Base-by-base conservation (phyloP, 2,329 filamentous ascomycete species). In the Fusarium miscanthi region DNA sequence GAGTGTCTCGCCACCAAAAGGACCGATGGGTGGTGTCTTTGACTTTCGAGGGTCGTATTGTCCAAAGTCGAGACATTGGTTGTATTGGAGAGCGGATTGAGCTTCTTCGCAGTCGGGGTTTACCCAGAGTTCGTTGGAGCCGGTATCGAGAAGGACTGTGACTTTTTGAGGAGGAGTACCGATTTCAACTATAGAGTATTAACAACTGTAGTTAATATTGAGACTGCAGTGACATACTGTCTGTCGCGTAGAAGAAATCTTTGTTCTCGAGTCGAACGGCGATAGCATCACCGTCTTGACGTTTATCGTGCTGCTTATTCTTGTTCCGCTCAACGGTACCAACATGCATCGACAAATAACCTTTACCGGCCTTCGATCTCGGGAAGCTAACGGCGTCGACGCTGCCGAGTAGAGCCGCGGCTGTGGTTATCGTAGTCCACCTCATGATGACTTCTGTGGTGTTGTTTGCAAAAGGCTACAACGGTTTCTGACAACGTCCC, bases 101-200 rank as follows among this genome's bases (percentile, higher is more conserved):
- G 85, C 81, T 9, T 80, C 81, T 8, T 75, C 58, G 74, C 87
- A 89, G 58, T 84, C 79, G 2, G 87, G 86, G 66, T 88, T 87
- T 46, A 88, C 85, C 87, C 87, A 89, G 12, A 88, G 82, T 75
- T 88, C 86, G 69, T 84, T 85, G 9, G 87, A 88, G 21, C 87
- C 87, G 1, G 85, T 87, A 66, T 87, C 85, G 60, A 87, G 80
- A 41, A 87, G 81, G 40, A 87, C 84, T 16, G 84, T 82, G 40
- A 87, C 78, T 16, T 74, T 79, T 69, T 87, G 85, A 2, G 79
- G 76, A 9, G 83, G 81, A 2, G 79, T 81, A 33, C 85, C 85
- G 31, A 87, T 80, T 31, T 80, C 78, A 43, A 87, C 85, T 86
- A 19, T 59, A 11, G 6, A 23, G 5, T 11, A 27, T 58, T 37